Evolutionary conservation across 352 stramenopile species (phyloP).

Genomic region (Phytopythium kandeliae): DNA sequence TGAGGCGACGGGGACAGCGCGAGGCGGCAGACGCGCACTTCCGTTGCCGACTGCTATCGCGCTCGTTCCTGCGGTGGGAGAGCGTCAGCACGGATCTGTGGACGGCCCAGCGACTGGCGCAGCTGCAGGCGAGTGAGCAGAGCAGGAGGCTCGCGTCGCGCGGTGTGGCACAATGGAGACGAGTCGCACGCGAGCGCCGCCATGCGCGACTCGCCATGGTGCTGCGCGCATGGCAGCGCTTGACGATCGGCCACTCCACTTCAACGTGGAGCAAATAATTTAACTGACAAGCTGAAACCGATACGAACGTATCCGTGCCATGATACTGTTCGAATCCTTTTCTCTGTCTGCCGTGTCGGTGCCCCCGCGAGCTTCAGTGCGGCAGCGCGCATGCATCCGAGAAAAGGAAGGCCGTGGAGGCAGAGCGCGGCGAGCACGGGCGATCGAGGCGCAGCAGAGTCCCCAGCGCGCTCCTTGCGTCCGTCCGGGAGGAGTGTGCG

Average conservation of each 20-base stretch:
- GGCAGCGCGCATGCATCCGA: too few relatives aligned
- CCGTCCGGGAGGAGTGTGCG: too few relatives aligned
- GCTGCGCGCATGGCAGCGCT: conserved; percentile 6
- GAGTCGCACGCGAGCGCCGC: neutral
- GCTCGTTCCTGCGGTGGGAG: conserved; percentile 39
- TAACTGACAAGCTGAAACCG: too few relatives aligned
- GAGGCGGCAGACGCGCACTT: conserved; percentile 7
- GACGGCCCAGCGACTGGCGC: conserved; percentile 23
- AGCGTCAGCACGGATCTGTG: conserved; percentile 44
- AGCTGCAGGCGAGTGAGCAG: conserved; percentile 17
- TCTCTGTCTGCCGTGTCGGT: too few relatives aligned
- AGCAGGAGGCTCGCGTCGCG: conserved; percentile 3
- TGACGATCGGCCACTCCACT: neutral
- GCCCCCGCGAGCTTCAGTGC: too few relatives aligned
- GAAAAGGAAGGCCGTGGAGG: too few relatives aligned
- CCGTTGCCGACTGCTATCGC: conserved; percentile 4
- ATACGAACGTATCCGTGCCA: too few relatives aligned
- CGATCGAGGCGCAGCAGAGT: too few relatives aligned
- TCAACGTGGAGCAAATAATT: neutral
- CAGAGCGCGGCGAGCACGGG: too few relatives aligned
- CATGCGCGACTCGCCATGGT: conserved; percentile 2
- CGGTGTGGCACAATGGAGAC: conserved; percentile 12
- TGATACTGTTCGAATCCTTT: too few relatives aligned
- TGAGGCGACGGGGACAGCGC: conserved; percentile 6
- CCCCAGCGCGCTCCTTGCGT: too few relatives aligned